These are phyloP conservation scores for Schrenkiella parvula DNA, from an alignment of 345 rosid species.

Conservation along the genomic window DNA sequence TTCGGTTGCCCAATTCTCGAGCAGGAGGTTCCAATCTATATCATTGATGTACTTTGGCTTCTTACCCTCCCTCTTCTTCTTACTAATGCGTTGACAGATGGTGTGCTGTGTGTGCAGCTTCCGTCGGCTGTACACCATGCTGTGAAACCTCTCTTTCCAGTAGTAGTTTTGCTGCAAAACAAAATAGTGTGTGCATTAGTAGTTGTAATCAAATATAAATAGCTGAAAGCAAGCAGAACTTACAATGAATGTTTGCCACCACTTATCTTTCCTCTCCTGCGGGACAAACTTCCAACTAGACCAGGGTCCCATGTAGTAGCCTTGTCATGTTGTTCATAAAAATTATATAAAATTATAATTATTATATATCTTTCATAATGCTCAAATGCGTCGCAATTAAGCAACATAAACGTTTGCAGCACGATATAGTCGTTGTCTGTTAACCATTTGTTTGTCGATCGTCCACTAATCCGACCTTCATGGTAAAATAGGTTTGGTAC, in stretches of 20 bases:
- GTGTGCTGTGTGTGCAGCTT: not conserved
- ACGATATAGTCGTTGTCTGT: no score
- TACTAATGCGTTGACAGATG: not conserved
- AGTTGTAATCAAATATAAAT: not conserved
- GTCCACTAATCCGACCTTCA: no score
- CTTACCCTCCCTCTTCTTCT: not conserved
- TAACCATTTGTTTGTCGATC: no score
- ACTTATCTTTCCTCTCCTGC: not conserved
- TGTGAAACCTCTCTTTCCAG: not conserved
- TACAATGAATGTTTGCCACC: not conserved
- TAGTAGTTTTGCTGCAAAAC: not conserved
- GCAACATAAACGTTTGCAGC: no score
- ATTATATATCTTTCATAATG: no score
- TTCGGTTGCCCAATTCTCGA: not conserved
- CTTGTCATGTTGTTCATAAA: not conserved
- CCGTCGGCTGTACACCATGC: not conserved
- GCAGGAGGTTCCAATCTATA: not conserved
- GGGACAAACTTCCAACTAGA: not conserved
- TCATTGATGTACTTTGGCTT: not conserved
- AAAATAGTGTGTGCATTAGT: not conserved
- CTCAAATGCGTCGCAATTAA: no score
- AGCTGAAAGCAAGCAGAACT: not conserved
- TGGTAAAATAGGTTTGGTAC: no score
- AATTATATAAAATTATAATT: no score
- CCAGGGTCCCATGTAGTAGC: not conserved